Base-by-base conservation (phyloP, 495 filamentous ascomycete genomes). In the Neurospora tetraspora region DNA sequence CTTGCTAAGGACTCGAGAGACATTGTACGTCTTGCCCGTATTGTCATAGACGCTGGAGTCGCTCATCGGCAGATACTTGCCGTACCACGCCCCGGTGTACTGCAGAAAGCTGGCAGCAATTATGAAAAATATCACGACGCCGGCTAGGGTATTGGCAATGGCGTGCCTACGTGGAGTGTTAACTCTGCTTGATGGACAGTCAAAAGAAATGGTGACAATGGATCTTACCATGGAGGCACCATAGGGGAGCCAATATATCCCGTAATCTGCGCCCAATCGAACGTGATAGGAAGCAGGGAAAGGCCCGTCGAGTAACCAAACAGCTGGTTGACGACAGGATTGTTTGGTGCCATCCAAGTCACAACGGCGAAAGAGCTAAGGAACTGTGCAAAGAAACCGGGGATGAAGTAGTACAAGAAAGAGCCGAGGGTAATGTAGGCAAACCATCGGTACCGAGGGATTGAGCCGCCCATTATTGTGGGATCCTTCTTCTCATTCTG, bases 21-120 rank as follows among this genome's bases (percentile, higher is more conserved):
- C 85, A 69, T 91, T 85, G 72, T 90, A 91, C 6, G 72, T 70
- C 10, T 73, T 75, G 7, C 88, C 88, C 1, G 86, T 90, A 76
- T 91, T 90, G 77, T 91, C 89, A 75, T 88, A 91, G 0, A 86
- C 89, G 61, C 79, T 82, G 6, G 87, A 87, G 43, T 89, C 88
- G 69, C 85, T 86, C 80, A 89, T 88, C 6, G 88, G 88, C 31
- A 91, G 81, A 74, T 83, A 90, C 69, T 81, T 77, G 2, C 84
- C 83, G 73, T 90, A 90, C 90, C 89, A 92, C 1, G 85, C 83
- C n/a, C 90, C 90, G 27, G 85, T 86, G 76, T 90, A 93, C 75
- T 92, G 90, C 7, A 92, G 69, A 4, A 80, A 81, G 69, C 80
- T 82, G 69, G 83, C 79, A 36, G 78, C 75, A 69, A 86, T 80